These are phyloP conservation scores for Conidiobolus incongruus DNA, from an alignment of 371 early-diverging fungal genomes.

Conservation along the genomic window DNA sequence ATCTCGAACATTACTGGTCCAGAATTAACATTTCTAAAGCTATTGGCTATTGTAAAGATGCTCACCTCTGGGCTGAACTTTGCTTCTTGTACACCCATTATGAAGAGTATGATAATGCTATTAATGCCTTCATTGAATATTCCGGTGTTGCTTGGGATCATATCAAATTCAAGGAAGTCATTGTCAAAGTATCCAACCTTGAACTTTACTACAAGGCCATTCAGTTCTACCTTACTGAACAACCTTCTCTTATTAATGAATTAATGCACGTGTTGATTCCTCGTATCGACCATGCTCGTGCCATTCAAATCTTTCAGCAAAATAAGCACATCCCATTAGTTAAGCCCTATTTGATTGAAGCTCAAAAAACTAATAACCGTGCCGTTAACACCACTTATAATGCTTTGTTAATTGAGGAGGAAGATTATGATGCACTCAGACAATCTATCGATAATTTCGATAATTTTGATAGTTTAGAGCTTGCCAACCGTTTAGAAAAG, in stretches of 20 bases:
- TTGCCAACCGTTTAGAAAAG: constrained; percentile 78
- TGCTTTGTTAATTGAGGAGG: constrained; percentile 89
- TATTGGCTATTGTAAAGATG: constrained; percentile 74
- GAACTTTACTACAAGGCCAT: constrained; percentile 94
- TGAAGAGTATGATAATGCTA: constrained; percentile 94
- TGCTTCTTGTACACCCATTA: constrained; percentile 94
- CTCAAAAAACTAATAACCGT: constrained; percentile 78
- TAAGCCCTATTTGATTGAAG: constrained; percentile 77
- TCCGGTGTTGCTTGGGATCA: constrained; percentile 89
- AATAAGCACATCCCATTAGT: constrained; percentile 89
- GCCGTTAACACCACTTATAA: constrained; percentile 83
- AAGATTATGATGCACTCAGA: constrained; percentile 75
- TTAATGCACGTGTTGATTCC: constrained; percentile 66
- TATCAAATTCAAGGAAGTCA: constrained; percentile 77
- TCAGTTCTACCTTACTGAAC: constrained; percentile 86
- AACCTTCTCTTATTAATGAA: constrained; percentile 81
- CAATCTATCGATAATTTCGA: constrained; percentile 77
- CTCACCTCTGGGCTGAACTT: constrained; percentile 89
- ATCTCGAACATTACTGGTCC: constrained; percentile 81
- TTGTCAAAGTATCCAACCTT: constrained; percentile 85
- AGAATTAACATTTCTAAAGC: constrained; percentile 97
- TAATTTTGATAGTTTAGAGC: constrained; percentile 75
- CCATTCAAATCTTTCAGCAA: constrained; percentile 86
- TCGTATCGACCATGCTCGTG: constrained; percentile 85
- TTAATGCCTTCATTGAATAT: constrained; percentile 80